Conservation (phyloP, 345 rosid genomes). For the Melaleuca quinquenervia region DNA sequence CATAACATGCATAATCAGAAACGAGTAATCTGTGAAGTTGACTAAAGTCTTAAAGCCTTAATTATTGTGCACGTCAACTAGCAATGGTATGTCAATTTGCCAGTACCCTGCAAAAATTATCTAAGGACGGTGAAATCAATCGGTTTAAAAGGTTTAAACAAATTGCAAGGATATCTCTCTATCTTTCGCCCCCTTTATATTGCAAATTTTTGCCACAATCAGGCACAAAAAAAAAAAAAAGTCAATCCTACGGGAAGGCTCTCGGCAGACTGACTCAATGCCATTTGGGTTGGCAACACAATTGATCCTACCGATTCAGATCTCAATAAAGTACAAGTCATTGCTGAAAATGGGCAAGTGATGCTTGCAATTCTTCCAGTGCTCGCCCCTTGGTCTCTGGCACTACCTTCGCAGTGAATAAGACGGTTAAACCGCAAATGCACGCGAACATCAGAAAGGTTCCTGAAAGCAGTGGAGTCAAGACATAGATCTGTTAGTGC, state of each 20-base stretch:
- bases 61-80: background rate
- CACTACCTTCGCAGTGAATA: constrained; percentile 32
- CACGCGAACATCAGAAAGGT: constrained; percentile 22
- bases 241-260: background rate
- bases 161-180: background rate
- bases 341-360: constrained; percentile 1
- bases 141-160: background rate
- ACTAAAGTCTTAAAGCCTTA: background rate
- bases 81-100: background rate
- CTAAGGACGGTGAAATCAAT: background rate
- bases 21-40: too few species aligned
- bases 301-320: background rate
- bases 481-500: background rate
- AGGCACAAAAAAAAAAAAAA: background rate
- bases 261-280: background rate
- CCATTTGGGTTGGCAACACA: background rate
- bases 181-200: background rate
- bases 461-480: constrained; percentile 12
- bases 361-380: constrained; percentile 47
- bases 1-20: too few species aligned
- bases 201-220: background rate
- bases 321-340: background rate
- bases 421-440: constrained; percentile 12
- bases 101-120: background rate
- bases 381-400: constrained; percentile 57